Evolutionary conservation across 2,329 filamentous ascomycete genomes (phyloP).

Genomic region (Gremmenia infestans): DNA sequence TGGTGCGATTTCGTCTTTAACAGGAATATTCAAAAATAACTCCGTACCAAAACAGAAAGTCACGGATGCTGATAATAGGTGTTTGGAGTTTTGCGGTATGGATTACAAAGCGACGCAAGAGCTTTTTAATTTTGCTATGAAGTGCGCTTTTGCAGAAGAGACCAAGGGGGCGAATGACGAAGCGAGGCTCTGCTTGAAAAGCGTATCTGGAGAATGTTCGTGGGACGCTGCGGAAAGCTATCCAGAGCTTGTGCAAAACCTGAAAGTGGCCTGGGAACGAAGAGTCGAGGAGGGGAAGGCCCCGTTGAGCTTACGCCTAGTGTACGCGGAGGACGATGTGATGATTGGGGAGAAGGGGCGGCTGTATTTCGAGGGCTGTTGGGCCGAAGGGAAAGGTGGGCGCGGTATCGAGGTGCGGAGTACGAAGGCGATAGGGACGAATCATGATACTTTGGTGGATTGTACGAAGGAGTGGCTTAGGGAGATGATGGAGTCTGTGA

Average conservation of each 20-base stretch:
- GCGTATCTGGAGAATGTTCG: conserved; percentile 6
- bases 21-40: conserved; percentile 5
- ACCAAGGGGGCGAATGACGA: conserved; percentile 28
- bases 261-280: conserved; percentile 17
- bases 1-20: conserved; percentile 6
- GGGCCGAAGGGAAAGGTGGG: conserved; percentile 28
- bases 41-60: background rate
- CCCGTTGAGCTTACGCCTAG: conserved; percentile 17
- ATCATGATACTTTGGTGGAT: conserved; percentile 35
- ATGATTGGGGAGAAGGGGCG: conserved; percentile 39
- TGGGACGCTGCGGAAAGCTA: conserved; percentile 22
- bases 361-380: conserved; percentile 40
- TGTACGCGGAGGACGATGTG: conserved; percentile 36
- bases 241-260: conserved; percentile 10
- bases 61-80: conserved; percentile 7
- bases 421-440: conserved; percentile 28
- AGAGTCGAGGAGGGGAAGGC: conserved; percentile 6
- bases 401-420: conserved; percentile 33
- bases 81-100: conserved; percentile 16
- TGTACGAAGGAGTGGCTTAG: background rate
- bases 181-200: conserved; percentile 26
- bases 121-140: conserved; percentile 11
- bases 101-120: conserved; percentile 10
- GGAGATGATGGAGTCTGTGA: no score
- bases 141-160: conserved; percentile 23